Evolutionary conservation across 1,284 basidiomycete species (phyloP), one percentile per base, ranked within the genome.

Genomic region (Golubevia sp.): DNA sequence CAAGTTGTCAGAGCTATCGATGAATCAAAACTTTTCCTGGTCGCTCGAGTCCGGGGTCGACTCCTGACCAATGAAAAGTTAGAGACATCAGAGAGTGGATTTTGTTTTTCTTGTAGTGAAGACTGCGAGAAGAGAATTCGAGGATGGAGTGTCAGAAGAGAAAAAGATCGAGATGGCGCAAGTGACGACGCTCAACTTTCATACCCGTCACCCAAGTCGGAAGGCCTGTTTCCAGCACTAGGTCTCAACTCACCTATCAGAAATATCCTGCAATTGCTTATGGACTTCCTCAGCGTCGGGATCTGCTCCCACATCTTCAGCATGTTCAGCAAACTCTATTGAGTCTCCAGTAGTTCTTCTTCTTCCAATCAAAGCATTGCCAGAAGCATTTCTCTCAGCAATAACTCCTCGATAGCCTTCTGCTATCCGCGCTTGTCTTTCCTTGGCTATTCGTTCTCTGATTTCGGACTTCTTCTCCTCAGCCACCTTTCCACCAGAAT

Each of bases 11-110:
- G n/a, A n/a, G n/a, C n/a, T 34, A 59, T 34, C 65, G 65, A 24
- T 71, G 68, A 52, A 70, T 64, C 11, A 71, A 61, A n/a, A 71
- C 61, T 38, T 61, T 57, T 3, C 68, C 68, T 3, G 68, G 68
- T 2, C 58, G 38, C 49, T 68, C 68, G 18, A 66, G 61, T 7
- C 66, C 66, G 0, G 66, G 66, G 15, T 54, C 56, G 24, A 71
- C 60, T 30, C 66, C 66, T 53, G 66, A 59, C 53, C 34, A 24
- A 34, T 61, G 58, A 56, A 68, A 60, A 34, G 63, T 68, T 18
- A 71, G 3, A 15, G 62, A 67, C 62, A 25, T 15, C 6, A 52
- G 24, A 21, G 38, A 50, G 38, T 27, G 21, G 21, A 57, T 27
- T 24, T 18, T 23, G 25, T 57, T 21, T 5, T 15, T 34, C 56